Percentiles rank a stretch among this genome's conserved stretches.
Evolutionary conservation across 2,329 filamentous ascomycete species (phyloP).

Genomic region (Daldinia sp.): DNA sequence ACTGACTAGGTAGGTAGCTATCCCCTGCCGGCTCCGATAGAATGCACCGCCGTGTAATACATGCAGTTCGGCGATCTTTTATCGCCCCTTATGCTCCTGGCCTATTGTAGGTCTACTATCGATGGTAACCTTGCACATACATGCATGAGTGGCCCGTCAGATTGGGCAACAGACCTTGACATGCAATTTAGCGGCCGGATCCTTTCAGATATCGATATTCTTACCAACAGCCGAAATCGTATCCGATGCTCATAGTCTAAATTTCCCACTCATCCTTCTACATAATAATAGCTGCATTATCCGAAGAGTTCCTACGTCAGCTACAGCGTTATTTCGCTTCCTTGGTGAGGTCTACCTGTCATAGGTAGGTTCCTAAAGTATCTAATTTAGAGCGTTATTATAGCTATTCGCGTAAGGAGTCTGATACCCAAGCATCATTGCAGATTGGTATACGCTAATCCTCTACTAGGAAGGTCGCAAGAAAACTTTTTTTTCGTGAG

Average conservation of each 20-base stretch:
- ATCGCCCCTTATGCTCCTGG: neutral
- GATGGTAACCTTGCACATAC: neutral
- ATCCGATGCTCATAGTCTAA: neutral
- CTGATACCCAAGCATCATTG: neutral
- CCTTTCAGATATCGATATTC: neutral
- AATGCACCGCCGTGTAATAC: neutral
- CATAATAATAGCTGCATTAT: neutral
- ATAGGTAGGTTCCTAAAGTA: neutral
- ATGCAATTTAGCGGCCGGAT: neutral
- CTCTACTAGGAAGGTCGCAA: conserved; percentile 9
- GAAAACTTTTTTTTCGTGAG: neutral
- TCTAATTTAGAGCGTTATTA: neutral
- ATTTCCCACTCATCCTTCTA: neutral
- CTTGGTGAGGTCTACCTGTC: neutral
- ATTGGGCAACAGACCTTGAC: neutral
- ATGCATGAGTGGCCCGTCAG: conserved; percentile 11
- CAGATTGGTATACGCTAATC: neutral
- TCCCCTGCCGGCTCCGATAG: neutral
- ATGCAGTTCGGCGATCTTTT: neutral
- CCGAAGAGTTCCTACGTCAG: neutral
- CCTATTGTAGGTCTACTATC: neutral
- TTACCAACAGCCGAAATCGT: neutral
- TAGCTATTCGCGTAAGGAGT: neutral
- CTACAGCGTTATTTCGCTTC: neutral
- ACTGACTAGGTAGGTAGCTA: neutral